Base-by-base conservation (phyloP, 306 rosid genomes). In the Pueraria montana region DNA sequence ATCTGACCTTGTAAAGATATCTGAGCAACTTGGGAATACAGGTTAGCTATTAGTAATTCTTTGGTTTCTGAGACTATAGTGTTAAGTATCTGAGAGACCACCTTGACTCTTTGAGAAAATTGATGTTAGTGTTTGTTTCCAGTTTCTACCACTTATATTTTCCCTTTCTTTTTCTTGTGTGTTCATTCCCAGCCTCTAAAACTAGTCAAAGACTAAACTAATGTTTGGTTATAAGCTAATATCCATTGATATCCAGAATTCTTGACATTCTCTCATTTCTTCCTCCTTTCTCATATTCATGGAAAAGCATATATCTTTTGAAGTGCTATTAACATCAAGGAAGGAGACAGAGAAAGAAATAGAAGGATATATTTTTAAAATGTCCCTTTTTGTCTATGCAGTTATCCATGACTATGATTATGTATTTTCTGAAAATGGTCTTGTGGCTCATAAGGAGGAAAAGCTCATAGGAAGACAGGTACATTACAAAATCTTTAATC, bases 351-450 rank as follows among this genome's bases (percentile, higher is more conserved):
- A 50, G 8, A 49, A 79, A 16, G 64, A 55, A 50, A 18, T 10
- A 21, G 5, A 34, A 34, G 45, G 53, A 74, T 64, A 18, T 5
- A 48, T 4, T 21, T 40, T 59, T 40, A 49, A 43, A 75, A 49
- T 55, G 8, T 20, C 43, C 23, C 77, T 46, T 21, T 80, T 79
- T 87, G 34, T 34, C 23, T 68, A 18, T 78, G 92, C 91, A 95
- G 98, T 93, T 84, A 83, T 69, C 63, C 61, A 52, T 84, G 98
- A 95, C 83, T 87, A 93, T 59, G 98, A 95, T 87, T 95, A 77
- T 84, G 98, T 93, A 53, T 93, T 95, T 87, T 90, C 97, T 81
- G 97, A 95, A 83, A 95, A 95, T 64, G 97, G 98, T 42, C 97
- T 95, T 46, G 94, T 95, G 85, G 98, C 98, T 83, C 95, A 95